phyloP scores from a whole-genome alignment of 805 yeast species.

The Candida sonorensis region DNA sequence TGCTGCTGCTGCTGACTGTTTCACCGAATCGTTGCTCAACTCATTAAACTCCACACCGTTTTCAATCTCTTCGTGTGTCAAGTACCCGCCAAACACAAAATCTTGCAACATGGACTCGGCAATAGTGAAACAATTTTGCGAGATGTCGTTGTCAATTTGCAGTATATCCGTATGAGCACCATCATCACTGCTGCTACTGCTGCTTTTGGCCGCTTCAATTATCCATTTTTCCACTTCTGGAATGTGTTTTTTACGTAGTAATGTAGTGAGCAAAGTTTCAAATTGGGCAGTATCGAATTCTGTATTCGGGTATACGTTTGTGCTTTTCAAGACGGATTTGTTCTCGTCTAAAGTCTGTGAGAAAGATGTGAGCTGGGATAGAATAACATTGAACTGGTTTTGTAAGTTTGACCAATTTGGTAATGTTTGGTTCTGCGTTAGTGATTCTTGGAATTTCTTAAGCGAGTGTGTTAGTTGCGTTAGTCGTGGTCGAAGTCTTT shows the following conservation, averaged over 20 bases:
- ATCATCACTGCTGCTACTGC: slow-evolving; percentile 6
- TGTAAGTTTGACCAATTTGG: slow-evolving; percentile 62
- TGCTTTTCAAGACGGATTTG: slow-evolving; percentile 48
- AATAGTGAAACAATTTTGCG: slow-evolving; percentile 60
- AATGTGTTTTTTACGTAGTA: slow-evolving; percentile 76
- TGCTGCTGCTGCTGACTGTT: no score
- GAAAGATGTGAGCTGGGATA: slow-evolving; percentile 79
- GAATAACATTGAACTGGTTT: slow-evolving; percentile 73
- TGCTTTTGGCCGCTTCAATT: no score
- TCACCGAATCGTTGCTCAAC: slow-evolving; percentile 26
- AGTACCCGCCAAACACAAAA: slow-evolving; percentile 57
- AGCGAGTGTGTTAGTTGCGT: slow-evolving; percentile 60
- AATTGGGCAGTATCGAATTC: slow-evolving; percentile 81
- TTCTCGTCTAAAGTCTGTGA: slow-evolving; percentile 60
- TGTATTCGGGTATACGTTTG: slow-evolving; percentile 80
- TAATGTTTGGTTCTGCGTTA: slow-evolving; percentile 33
- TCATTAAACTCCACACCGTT: slow-evolving; percentile 18
- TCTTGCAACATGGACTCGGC: slow-evolving; percentile 47
- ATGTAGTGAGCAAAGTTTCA: slow-evolving; percentile 74
- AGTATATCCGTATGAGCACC: slow-evolving; percentile 3
- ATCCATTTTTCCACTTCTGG: slow-evolving; percentile 94
- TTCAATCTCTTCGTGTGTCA: slow-evolving; percentile 43
- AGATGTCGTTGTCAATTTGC: slow-evolving; percentile 50
- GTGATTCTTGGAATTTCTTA: slow-evolving; percentile 46
- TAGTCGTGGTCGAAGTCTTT: slow-evolving; percentile 53